phyloP scores from a whole-genome alignment of 495 filamentous ascomycete genomes.

The Arthonia radiata region DNA sequence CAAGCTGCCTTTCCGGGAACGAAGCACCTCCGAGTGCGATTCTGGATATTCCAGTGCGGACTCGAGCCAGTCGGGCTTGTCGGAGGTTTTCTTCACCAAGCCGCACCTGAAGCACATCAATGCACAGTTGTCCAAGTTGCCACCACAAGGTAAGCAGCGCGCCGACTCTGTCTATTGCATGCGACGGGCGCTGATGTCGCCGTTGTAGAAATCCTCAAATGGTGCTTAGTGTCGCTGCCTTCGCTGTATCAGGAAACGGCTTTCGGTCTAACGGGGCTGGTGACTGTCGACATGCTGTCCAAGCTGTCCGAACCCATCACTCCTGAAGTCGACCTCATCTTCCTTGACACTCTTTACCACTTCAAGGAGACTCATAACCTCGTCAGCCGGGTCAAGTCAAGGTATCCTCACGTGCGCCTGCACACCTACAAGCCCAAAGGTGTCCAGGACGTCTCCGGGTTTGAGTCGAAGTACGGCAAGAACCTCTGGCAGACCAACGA shows the following conservation, averaged over 20 bases:
- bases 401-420: slow-evolving; percentile 53
- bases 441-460: slow-evolving; percentile 41
- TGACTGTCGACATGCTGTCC: slow-evolving; percentile 84
- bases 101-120: slow-evolving; percentile 79
- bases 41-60: slow-evolving; percentile 72
- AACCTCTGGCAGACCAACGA: slow-evolving; percentile 67
- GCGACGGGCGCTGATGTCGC: slow-evolving; percentile 11
- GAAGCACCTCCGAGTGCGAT: too few relatives aligned
- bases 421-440: slow-evolving; percentile 76
- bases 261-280: slow-evolving; percentile 82
- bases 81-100: slow-evolving; percentile 66
- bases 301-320: slow-evolving; percentile 29
- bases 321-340: slow-evolving; percentile 61
- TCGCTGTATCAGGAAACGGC: slow-evolving; percentile 91
- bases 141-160: slow-evolving; percentile 35
- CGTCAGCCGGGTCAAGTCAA: slow-evolving; percentile 47
- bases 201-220: slow-evolving; percentile 63
- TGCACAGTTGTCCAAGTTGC: slow-evolving; percentile 57
- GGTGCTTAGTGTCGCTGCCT: slow-evolving; percentile 77
- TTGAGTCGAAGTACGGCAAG: slow-evolving; percentile 56
- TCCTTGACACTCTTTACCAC: slow-evolving; percentile 92
- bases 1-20: too few relatives aligned
- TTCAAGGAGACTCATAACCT: slow-evolving; percentile 74
- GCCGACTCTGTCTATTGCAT: too few relatives aligned
- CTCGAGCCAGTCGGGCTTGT: slow-evolving; percentile 35